Conservation (phyloP, 495 filamentous ascomycete genomes). For the Clohesyomyces aquaticus region DNA sequence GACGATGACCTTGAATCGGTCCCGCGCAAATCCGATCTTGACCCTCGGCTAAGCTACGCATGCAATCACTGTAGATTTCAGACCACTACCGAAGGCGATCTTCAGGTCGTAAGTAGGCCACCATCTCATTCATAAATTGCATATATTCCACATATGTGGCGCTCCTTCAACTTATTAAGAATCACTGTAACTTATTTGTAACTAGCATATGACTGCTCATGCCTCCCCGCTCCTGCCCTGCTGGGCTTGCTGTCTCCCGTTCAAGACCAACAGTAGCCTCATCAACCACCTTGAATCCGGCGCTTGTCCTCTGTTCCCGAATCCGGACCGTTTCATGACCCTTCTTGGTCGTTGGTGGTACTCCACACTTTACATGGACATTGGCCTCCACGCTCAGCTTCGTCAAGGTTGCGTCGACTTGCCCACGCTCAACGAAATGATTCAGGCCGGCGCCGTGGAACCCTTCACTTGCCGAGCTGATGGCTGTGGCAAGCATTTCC, state of each 20-base stretch:
- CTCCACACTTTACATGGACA: slow-evolving; percentile 29
- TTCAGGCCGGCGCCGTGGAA: slow-evolving; percentile 5
- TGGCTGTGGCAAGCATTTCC: slow-evolving; percentile 15
- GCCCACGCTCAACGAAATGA: slow-evolving; percentile 1
- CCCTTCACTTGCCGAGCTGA: slow-evolving; percentile 22
- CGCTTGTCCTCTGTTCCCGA: slow-evolving; percentile 5
- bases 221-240: not conserved
- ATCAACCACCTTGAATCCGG: slow-evolving; percentile 32
- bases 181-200: not conserved
- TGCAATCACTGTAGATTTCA: not conserved
- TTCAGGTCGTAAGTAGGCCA: slow-evolving; percentile 1
- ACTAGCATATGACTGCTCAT: slow-evolving; percentile 18
- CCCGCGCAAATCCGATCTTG: too few species aligned
- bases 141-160: too few species aligned
- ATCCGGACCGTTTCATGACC: slow-evolving; percentile 5
- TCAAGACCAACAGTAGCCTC: slow-evolving; percentile 7
- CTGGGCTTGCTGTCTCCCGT: slow-evolving; percentile 15
- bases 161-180: not conserved
- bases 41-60: not conserved
- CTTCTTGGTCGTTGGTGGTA: slow-evolving; percentile 28
- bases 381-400: slow-evolving; percentile 24
- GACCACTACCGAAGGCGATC: not conserved
- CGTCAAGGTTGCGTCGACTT: slow-evolving; percentile 7
- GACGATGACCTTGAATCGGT: too few species aligned
- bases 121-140: not conserved